phyloP scores from a whole-genome alignment of 2,329 filamentous ascomycete species.

The Colletotrichum filicis region DNA sequence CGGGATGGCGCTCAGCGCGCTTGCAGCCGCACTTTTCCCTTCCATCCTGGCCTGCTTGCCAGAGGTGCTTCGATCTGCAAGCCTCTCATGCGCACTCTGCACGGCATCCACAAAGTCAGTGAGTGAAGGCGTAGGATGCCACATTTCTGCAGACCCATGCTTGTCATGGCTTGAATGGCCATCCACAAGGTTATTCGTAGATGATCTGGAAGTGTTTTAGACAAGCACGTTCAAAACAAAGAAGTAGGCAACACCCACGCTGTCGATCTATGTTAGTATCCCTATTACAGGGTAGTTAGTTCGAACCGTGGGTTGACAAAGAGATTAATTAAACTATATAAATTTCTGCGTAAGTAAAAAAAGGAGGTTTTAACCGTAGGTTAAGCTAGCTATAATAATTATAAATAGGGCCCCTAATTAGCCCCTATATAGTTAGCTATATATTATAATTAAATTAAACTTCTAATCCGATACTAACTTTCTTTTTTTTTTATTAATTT shows the following conservation, averaged over 20 bases:
- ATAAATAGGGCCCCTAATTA: too few relatives aligned
- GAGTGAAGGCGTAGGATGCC: neutral
- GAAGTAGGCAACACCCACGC: neutral
- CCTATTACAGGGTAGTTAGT: too few relatives aligned
- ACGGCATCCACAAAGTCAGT: neutral
- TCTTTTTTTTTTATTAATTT: too few relatives aligned
- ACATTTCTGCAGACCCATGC: neutral
- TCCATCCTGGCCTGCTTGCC: neutral
- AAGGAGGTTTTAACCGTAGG: too few relatives aligned
- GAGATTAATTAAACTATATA: too few relatives aligned
- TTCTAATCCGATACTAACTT: too few relatives aligned
- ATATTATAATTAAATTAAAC: too few relatives aligned
- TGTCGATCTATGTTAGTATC: too few relatives aligned
- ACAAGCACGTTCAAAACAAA: neutral
- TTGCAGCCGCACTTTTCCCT: neutral
- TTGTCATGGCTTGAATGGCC: neutral
- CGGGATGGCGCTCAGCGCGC: neutral
- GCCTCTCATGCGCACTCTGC: neutral
- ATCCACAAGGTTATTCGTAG: neutral
- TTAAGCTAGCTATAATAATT: too few relatives aligned
- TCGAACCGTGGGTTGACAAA: too few relatives aligned
- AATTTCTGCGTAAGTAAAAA: too few relatives aligned
- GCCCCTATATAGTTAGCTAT: too few relatives aligned
- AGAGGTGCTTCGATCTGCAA: neutral
- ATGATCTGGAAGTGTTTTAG: neutral